Base-by-base conservation (phyloP, 352 stramenopile species). In the Plasmopara viticola region DNA sequence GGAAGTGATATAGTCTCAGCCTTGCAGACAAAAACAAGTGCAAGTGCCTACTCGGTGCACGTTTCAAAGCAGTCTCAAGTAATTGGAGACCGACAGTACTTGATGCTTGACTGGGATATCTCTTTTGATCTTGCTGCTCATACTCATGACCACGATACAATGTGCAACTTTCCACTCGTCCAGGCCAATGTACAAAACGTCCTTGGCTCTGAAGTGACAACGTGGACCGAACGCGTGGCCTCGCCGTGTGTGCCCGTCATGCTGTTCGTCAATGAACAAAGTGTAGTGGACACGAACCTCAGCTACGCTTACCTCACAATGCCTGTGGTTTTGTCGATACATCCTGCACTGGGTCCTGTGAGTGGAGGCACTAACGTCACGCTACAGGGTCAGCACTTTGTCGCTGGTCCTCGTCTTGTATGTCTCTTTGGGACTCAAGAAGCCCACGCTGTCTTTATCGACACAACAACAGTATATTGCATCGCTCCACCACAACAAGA, bases 381-480 rank as follows among this genome's bases (percentile, higher is more conserved):
- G 0, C 8, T 86, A 0, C 46, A 39, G 0, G 75, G 70, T 2
- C 48, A 58, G 30, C 63, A 71, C 17, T 66, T 84, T 20, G 18
- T 74, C 0, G 44, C 62, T 25, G 64, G 61, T 0, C 50, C 56
- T 2, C 33, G 47, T 28, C 48, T 87, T 4, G 56, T 50, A 3
- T 87, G 73, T 56, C 35, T 78, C 0, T 73, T 87, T 40, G 72
- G 62, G 0, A 30, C 50, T 41, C 29, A 65, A 30, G 62, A 82
- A 45, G 46, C 63, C 4, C 6, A 42, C 5, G 74, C 74, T 2
- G 53, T 6, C 0, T 72, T 75, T 29, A 25, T 74, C 1, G 71
- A 58, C 34, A 34, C 49, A 13, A 56, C 54, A 12, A 15, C 51
- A 39, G 58, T 54, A 0, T 64, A 33, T 31, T 86, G 74, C 34